Evolutionary conservation across 352 stramenopile species (phyloP), one percentile per base, ranked within the genome.

Genomic region (Phytophthora uliginosa): DNA sequence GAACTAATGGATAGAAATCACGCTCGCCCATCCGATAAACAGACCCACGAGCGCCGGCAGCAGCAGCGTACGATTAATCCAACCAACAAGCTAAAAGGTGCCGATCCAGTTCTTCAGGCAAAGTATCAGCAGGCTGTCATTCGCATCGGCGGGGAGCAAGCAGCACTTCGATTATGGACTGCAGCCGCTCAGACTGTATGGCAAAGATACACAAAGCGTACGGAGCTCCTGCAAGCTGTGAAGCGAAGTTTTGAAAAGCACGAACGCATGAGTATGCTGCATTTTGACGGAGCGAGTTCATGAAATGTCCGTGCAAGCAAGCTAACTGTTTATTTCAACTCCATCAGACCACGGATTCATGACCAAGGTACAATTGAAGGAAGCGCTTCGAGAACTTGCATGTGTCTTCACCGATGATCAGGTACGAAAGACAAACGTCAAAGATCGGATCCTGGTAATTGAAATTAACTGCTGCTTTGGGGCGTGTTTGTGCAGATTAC

Each of bases 391-490:
- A 67, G 73, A 74, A 2, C 76, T 91, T 53, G 69, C 69, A 7
- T 90, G 82, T 28, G 80, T 90, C 15, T 83, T 91, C 56, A 88
- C 79, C 0, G 81, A 90, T 56, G 85, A 91, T 50, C 83, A 92
- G 79, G 84, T 89, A 57, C 17, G 33, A 36, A 55, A 36, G 8
- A 6, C 24, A 13, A 31, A 15, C n/a, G 45, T 8, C 7, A 36
- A 15, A 51, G 24, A 20, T 53, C 42, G 48, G n/a, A 15, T 10
- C 31, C 28, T 26, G n/a, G 13, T 54, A 18, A 42, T n/a, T 38
- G 24, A 6, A 22, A 26, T 13, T 55, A 38, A 36, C 12, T 24
- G 15, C 18, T 60, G 28, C 40, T 66, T 47, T 20, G 22, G 7
- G 34, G 28, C 40, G 8, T 42, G 45, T n/a, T 55, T 22, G 24